Percentiles rank a stretch among this genome's conserved stretches.
These are phyloP conservation scores for Butyriboletus loyo DNA, from an alignment of 768 basidiomycete genomes.

Conservation along the genomic window DNA sequence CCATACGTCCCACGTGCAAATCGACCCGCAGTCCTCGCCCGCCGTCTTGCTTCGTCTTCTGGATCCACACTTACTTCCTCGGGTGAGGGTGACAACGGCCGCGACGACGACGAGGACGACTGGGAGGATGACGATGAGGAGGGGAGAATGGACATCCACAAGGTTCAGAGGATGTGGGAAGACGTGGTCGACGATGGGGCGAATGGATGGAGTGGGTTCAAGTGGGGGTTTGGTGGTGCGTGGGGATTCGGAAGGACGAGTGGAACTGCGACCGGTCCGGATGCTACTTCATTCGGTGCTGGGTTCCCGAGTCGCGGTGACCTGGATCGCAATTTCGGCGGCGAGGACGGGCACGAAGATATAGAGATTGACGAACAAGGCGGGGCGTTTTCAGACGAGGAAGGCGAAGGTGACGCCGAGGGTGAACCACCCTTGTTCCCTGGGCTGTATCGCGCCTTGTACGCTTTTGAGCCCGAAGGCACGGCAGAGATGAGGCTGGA, in stretches of 20 bases:
- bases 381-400: slow-evolving; percentile 23
- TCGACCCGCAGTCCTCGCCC: slow-evolving; percentile 29
- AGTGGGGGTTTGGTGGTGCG: slow-evolving; percentile 40
- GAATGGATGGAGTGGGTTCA: slow-evolving; percentile 39
- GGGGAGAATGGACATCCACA: neutral
- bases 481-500: slow-evolving; percentile 78
- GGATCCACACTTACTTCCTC: slow-evolving; percentile 5
- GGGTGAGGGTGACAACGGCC: slow-evolving; percentile 11
- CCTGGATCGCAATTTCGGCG: slow-evolving; percentile 47
- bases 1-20: slow-evolving; percentile 39
- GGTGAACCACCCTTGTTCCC: slow-evolving; percentile 47
- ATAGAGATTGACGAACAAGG: slow-evolving; percentile 33
- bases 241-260: slow-evolving; percentile 31
- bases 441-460: slow-evolving; percentile 75
- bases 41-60: slow-evolving; percentile 26
- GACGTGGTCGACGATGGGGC: slow-evolving; percentile 25
- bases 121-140: slow-evolving; percentile 7
- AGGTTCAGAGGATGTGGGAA: slow-evolving; percentile 14
- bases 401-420: slow-evolving; percentile 21
- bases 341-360: slow-evolving; percentile 26
- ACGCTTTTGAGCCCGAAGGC: slow-evolving; percentile 76
- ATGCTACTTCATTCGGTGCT: neutral
- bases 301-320: slow-evolving; percentile 40
- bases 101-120: slow-evolving; percentile 1
- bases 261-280: neutral